A percentile compares a stretch with the other conserved stretches of the same genome.
These are phyloP conservation scores for Pythium brachiatum DNA, from an alignment of 352 stramenopile species.

Conservation along the genomic window DNA sequence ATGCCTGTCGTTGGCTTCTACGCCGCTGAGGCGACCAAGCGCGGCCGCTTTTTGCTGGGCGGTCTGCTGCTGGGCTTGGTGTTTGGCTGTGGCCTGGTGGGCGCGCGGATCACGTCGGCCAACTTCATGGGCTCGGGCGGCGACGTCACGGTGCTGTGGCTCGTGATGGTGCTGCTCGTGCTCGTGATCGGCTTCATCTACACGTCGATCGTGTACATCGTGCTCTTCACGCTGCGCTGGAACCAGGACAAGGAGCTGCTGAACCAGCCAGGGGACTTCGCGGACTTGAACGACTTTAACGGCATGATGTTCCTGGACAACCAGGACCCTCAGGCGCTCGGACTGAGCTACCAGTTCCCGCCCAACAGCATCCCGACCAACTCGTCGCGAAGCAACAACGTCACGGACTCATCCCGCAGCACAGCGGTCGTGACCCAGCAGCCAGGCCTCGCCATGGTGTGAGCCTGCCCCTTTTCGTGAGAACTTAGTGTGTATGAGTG, in stretches of 20 bases:
- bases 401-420: constrained; percentile 7
- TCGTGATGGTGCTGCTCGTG: constrained; percentile 45
- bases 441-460: constrained; percentile 15
- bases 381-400: constrained; percentile 13
- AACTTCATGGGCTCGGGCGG: constrained; percentile 38
- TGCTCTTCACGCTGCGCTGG: constrained; percentile 50
- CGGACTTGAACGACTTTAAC: constrained; percentile 12
- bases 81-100: constrained; percentile 36
- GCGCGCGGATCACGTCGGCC: constrained; percentile 31
- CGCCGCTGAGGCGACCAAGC: constrained; percentile 29
- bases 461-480: background rate
- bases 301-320: constrained; percentile 18
- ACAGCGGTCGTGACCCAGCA: constrained; percentile 17
- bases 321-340: constrained; percentile 4
- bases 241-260: constrained; percentile 22
- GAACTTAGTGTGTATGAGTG: background rate
- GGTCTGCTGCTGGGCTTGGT: constrained; percentile 31
- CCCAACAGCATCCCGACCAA: constrained; percentile 7
- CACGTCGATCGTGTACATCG: constrained; percentile 35
- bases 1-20: constrained; percentile 36
- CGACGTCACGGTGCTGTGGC: constrained; percentile 40
- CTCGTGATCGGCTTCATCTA: constrained; percentile 42
- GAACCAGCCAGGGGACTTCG: constrained; percentile 9
- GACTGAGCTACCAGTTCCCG: constrained; percentile 18
- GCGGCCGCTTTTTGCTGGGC: constrained; percentile 37